Conservation (phyloP, 352 stramenopile species). For the Phytophthora cryptogea region DNA sequence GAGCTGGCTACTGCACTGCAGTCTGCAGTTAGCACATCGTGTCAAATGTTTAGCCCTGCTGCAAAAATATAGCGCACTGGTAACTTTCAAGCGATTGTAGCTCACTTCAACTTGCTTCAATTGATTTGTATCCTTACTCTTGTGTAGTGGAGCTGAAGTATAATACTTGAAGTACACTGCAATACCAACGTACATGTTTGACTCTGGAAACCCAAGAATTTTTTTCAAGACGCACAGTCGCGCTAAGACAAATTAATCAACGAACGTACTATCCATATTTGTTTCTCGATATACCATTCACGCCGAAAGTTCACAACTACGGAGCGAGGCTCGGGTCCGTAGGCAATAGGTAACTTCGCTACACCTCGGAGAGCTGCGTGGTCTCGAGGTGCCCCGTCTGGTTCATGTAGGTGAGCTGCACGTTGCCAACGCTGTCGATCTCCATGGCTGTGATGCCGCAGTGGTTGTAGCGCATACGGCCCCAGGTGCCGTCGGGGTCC, state of each 20-base stretch:
- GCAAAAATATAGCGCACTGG: constrained; percentile 24
- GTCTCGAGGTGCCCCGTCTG: constrained; percentile 63
- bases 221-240: too few relatives aligned
- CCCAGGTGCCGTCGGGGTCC: constrained; percentile 67
- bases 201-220: too few relatives aligned
- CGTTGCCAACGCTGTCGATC: constrained; percentile 70
- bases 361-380: constrained; percentile 63
- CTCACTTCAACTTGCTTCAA: constrained; percentile 12
- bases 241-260: too few relatives aligned
- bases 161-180: too few relatives aligned
- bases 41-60: constrained; percentile 13
- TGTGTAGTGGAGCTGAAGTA: too few relatives aligned
- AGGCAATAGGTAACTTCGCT: constrained; percentile 19
- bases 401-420: constrained; percentile 72
- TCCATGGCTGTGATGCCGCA: constrained; percentile 65
- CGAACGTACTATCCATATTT: too few relatives aligned
- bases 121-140: not conserved
- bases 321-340: constrained; percentile 3
- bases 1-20: constrained; percentile 18
- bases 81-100: constrained; percentile 4
- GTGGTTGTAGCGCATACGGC: constrained; percentile 76
- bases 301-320: not conserved
- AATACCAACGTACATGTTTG: too few relatives aligned
- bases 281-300: too few relatives aligned
- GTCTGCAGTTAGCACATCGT: constrained; percentile 14